Base-by-base conservation (phyloP, 1,284 basidiomycete genomes). In the Trametes sp. region DNA sequence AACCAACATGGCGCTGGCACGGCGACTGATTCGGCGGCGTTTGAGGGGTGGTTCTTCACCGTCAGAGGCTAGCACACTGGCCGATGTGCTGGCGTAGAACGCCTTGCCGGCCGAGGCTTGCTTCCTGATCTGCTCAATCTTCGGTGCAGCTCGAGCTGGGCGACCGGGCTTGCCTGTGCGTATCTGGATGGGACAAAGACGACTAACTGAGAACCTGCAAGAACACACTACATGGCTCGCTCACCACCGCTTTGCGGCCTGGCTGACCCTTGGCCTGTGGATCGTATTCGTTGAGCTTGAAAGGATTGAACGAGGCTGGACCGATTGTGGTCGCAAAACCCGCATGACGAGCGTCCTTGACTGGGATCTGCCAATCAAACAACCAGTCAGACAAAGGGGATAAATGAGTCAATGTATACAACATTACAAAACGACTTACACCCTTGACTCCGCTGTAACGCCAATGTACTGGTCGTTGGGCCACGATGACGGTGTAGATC, bases 241-340 rank as follows among this genome's bases (percentile, higher is more conserved):
- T 9, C 16, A 41, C 51, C 13, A 36, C 41, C 1, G 51, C 35
- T 41, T 41, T 53, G 21, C 51, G 33, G 21, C 51, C 51, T 13
- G 51, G 51, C 36, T 53, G 26, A 13, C 36, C 36, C 3, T 38
- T 36, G n/a, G 16, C 21, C 14, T 38, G 6, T 13, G 2, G 23
- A 26, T 41, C 33, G 24, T 53, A 23, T 38, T 53, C 35, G 35
- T 53, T 53, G 11, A 41, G 33, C 35, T 53, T 53, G 11, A 38
- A 38, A 3, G 21, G 8, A 21, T 41, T 21, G 23, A 53, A 53
- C 6, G 51, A 53, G 7, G 51, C 51, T 4, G 35, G 35, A 16
- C 51, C 51, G 16, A 53, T 24, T 3, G 51, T 53, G 2, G 35
- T 53, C 21, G 35, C 5, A 41, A 53, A 53, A 35, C 51, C 51